Conservation (phyloP, 805 yeast species). For the Candida patagonica region DNA sequence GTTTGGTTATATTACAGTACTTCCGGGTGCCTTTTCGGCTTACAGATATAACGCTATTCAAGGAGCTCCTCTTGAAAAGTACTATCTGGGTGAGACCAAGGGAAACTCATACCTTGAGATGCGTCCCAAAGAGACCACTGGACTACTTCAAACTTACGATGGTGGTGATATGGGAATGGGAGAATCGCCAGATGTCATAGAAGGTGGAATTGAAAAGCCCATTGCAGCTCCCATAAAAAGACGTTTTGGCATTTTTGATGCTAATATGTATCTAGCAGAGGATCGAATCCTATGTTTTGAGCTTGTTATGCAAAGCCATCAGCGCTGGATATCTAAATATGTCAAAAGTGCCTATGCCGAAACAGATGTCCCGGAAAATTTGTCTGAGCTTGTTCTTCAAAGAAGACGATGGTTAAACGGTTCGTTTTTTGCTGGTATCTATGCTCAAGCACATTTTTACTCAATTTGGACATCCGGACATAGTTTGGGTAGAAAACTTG, state of each 20-base stretch:
- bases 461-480: constrained; percentile 77
- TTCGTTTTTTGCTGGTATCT: constrained; percentile 88
- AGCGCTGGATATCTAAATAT: constrained; percentile 72
- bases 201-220: constrained; percentile 26
- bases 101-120: constrained; percentile 30
- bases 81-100: constrained; percentile 78
- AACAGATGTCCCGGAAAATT: constrained; percentile 88
- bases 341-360: constrained; percentile 85
- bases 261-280: constrained; percentile 96
- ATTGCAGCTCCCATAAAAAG: too few species aligned
- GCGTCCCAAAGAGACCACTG: neutral
- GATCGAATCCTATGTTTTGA: constrained; percentile 94
- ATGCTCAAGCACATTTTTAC: constrained; percentile 69
- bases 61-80: constrained; percentile 76
- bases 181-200: neutral
- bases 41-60: constrained; percentile 75
- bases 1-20: constrained; percentile 87
- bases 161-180: constrained; percentile 2
- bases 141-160: neutral
- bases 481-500: constrained; percentile 48
- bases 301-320: constrained; percentile 71
- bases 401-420: constrained; percentile 97
- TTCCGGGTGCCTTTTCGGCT: constrained; percentile 96
- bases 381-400: constrained; percentile 82
- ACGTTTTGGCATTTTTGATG: constrained; percentile 75